Evolutionary conservation across 2,329 filamentous ascomycete genomes (phyloP), one percentile per base, ranked within the genome.

Genomic region (Sporothrix pallida): DNA sequence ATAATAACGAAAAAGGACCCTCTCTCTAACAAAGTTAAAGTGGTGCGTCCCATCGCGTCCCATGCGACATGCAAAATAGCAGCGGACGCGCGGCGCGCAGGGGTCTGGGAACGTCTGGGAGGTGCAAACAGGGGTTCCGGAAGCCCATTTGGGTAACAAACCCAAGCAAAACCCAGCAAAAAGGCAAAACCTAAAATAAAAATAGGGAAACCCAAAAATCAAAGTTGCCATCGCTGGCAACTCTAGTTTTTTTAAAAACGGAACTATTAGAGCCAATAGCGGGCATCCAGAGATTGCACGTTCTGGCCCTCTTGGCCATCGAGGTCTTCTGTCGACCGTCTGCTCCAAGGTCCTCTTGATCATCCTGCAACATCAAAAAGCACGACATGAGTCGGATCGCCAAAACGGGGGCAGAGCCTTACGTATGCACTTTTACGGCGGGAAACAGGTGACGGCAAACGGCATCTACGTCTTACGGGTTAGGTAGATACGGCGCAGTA

Each of bases 201-300:
- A 37, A 37, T 37, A 37, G 31, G 31, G 31, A 37, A 37, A n/a
- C 65, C 26, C 67, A 20, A 46, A 60, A 70, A 46, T 26, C n/a
- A 12, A 58, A 58, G 54, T 50, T 37, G n/a, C 31, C 31, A 37
- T 37, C 31, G 31, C 7, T 37, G 52, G 8, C 23, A 37, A 26
- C 42, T 54, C 52, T 48, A 20, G 13, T 37, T 37, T 37, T 62
- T 62, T 54, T 20, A 15, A 42, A 71, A 62, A 50, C 42, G 42
- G 37, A 56, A 44, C 69, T 62, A 52, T 71, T 50, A 56, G 56
- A 37, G 15, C 70, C 70, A 71, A 71, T 71, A 63, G 44, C 69
- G 70, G 42, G 23, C 42, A 15, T 56, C 42, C 42, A 62, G 54
- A 50, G 56, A 63, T 20, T 50, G 56, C 70, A 71, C 70, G 70